These are phyloP conservation scores for Scytalidium sp. DNA, from an alignment of 2,329 filamentous ascomycete genomes.

Conservation along the genomic window DNA sequence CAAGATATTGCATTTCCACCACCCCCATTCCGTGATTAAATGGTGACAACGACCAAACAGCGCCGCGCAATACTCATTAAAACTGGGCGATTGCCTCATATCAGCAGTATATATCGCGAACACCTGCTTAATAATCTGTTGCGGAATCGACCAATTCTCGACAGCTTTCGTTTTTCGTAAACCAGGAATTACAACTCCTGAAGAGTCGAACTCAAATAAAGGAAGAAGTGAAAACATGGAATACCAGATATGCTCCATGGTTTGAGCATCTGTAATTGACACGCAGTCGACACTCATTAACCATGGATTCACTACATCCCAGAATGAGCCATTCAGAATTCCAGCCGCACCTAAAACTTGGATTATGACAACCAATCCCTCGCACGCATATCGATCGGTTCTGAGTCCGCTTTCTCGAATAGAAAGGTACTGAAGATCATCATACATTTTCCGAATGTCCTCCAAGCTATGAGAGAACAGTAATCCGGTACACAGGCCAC, in stretches of 20 bases:
- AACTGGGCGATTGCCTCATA: conserved; percentile 52
- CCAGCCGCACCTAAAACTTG: conserved; percentile 47
- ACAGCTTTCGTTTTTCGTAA: conserved; percentile 34
- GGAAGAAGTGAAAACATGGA: conserved; percentile 59
- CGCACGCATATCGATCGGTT: conserved; percentile 38
- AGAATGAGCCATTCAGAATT: conserved; percentile 55
- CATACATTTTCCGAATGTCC: conserved; percentile 44
- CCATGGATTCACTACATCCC: conserved; percentile 51
- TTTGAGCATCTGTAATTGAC: conserved; percentile 37
- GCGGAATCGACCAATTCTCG: conserved; percentile 61
- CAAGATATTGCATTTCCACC: conserved; percentile 52
- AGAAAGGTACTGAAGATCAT: conserved; percentile 41
- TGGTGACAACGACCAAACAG: conserved; percentile 59
- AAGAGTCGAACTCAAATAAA: conserved; percentile 55
- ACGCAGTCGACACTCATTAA: conserved; percentile 35
- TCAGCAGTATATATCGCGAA: conserved; percentile 58
- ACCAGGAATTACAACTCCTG: conserved; percentile 44
- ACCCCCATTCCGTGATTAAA: conserved; percentile 63
- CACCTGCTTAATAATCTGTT: conserved; percentile 53
- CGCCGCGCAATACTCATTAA: conserved; percentile 63
- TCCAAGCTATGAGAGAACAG: conserved; percentile 42
- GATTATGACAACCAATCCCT: conserved; percentile 59
- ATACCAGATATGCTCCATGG: conserved; percentile 56
- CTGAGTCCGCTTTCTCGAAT: conserved; percentile 51
- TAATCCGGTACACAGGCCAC: conserved; percentile 33